Evolutionary conservation across 2,329 filamentous ascomycete genomes (phyloP), one percentile per base, ranked within the genome.

Genomic region (Fusarium albidum): DNA sequence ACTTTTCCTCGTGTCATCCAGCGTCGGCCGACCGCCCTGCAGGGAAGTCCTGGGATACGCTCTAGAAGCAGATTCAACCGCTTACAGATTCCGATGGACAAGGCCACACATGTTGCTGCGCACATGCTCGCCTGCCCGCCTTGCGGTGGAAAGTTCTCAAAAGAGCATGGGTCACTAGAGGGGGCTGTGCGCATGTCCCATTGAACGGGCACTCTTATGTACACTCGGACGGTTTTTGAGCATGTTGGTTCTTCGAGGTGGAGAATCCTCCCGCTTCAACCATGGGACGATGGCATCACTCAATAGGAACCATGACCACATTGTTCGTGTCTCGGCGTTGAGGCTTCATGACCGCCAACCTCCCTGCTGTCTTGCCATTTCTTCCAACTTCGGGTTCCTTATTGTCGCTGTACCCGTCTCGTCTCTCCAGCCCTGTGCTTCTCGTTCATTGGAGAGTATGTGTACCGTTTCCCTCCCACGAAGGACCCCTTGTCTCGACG

Each of bases 171-270:
- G 31, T 48, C 44, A 61, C 42, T 44, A 40, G 37, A 38, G 40
- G 58, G 50, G 58, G 54, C 58, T 59, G 54, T 62, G 58, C 42
- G 48, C 49, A 50, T 53, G 33, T 35, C 29, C 29, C 39, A 40
- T 33, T 38, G 21, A 17, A 50, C 35, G 43, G 52, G 25, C 29
- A 49, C 15, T 9, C 35, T 12, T 27, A 21, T 21, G 21, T 38
- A 27, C 35, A 39, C 43, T 58, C 44, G 34, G 37, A 54, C 52
- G 43, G 34, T 44, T 49, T 21, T 38, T 42, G 55, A 55, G 49
- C 44, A 34, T 59, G 58, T 59, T 59, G 58, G 58, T 52, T 59
- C 46, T 55, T 34, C 17, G 37, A 41, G 49, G 58, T 59, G 58
- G 58, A 52, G 58, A 60, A 59, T 35, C 29, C 21, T 40, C 21